Evolutionary conservation across 2,329 filamentous ascomycete genomes (phyloP).

Genomic region (Calonectria pseudoturangicola): DNA sequence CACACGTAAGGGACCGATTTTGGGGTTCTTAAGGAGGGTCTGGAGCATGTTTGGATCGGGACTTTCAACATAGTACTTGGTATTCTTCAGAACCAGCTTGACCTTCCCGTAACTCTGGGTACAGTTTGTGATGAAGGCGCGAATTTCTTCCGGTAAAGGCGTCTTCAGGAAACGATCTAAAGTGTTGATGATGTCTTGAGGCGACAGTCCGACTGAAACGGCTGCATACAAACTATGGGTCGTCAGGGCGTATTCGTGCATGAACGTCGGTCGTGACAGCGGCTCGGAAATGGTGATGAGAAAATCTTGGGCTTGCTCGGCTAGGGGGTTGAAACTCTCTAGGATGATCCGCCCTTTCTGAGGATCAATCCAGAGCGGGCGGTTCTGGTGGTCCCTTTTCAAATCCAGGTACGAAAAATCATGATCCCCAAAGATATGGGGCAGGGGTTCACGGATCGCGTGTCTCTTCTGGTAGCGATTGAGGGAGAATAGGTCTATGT

Average conservation of each 20-base stretch:
- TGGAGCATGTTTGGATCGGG: slow-evolving; percentile 91
- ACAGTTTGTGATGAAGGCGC: slow-evolving; percentile 84
- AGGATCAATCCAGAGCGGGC: slow-evolving; percentile 95
- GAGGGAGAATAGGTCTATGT: slow-evolving; percentile 76
- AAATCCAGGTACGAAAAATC: slow-evolving; percentile 90
- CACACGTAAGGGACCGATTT: slow-evolving; percentile 87
- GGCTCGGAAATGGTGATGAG: slow-evolving; percentile 97
- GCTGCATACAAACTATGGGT: slow-evolving; percentile 96
- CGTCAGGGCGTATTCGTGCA: slow-evolving; percentile 95
- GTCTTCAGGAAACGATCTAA: slow-evolving; percentile 93
- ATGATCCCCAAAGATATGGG: slow-evolving; percentile 68
- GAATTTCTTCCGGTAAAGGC: slow-evolving; percentile 86
- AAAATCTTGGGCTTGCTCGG: slow-evolving; percentile 92
- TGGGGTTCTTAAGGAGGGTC: slow-evolving; percentile 87
- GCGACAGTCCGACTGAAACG: slow-evolving; percentile 93
- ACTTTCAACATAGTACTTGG: slow-evolving; percentile 95
- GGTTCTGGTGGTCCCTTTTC: slow-evolving; percentile 91
- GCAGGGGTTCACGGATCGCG: slow-evolving; percentile 65
- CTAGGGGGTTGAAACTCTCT: slow-evolving; percentile 93
- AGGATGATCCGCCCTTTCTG: slow-evolving; percentile 90
- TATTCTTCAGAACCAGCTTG: slow-evolving; percentile 95
- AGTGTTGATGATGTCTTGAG: slow-evolving; percentile 91
- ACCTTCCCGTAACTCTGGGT: slow-evolving; percentile 96
- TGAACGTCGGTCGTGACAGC: slow-evolving; percentile 88
- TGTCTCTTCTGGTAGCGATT: slow-evolving; percentile 70